Evolutionary conservation across 2,329 filamentous ascomycete species (phyloP).

Genomic region (Tolypocladium cylindrosporum): DNA sequence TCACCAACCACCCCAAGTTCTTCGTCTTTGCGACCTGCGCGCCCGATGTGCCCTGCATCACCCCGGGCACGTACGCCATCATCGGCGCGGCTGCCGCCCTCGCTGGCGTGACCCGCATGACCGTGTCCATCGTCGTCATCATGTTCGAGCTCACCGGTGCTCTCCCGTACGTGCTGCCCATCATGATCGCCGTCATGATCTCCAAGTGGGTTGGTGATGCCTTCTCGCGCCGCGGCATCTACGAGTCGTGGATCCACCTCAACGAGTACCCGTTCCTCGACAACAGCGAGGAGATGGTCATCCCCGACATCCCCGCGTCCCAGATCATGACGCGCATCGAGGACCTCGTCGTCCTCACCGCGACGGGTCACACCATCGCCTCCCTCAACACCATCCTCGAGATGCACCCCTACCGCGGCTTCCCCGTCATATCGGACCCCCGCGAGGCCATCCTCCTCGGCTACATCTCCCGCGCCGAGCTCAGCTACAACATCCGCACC

Average conservation of each 20-base stretch:
- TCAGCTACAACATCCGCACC: conserved; percentile 64
- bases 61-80: conserved; percentile 91
- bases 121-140: conserved; percentile 96
- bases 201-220: conserved; percentile 98
- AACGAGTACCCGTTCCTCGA: conserved; percentile 94
- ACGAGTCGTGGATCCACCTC: conserved; percentile 95
- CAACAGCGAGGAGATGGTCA: conserved; percentile 69
- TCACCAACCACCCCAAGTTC: conserved; percentile 65
- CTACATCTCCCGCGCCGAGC: conserved; percentile 87
- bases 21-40: conserved; percentile 73
- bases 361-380: conserved; percentile 77
- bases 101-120: conserved; percentile 89
- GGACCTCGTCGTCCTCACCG: conserved; percentile 79
- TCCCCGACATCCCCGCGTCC: conserved; percentile 76
- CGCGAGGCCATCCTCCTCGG: conserved; percentile 73
- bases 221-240: conserved; percentile 86
- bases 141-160: conserved; percentile 98
- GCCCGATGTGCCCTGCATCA: conserved; percentile 79
- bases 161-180: conserved; percentile 90
- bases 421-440: conserved; percentile 76
- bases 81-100: conserved; percentile 92
- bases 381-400: conserved; percentile 62
- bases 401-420: conserved; percentile 74
- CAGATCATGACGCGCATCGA: conserved; percentile 90
- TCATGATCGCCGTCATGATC: conserved; percentile 98